Evolutionary conservation across 2,329 filamentous ascomycete species (phyloP).

Genomic region (Lizonia empirigonia): DNA sequence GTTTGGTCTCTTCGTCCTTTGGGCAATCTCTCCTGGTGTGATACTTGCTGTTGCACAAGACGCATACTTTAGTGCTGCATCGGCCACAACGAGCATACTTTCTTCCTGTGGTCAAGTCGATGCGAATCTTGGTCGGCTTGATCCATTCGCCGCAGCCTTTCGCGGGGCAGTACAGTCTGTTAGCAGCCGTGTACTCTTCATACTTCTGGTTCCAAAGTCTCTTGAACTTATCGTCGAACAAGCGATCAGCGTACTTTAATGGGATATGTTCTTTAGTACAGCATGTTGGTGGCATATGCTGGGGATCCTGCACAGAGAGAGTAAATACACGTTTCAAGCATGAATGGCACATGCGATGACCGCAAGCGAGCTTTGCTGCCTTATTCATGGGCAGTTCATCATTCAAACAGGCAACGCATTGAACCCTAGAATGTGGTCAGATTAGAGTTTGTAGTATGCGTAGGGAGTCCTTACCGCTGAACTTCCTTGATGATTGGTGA

Average conservation of each 20-base stretch:
- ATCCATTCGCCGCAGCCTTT: constrained; percentile 80
- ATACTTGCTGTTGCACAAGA: constrained; percentile 73
- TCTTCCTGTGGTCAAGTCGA: constrained; percentile 56
- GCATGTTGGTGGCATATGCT: constrained; percentile 84
- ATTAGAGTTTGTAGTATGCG: background rate
- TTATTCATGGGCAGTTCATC: constrained; percentile 68
- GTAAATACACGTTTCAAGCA: constrained; percentile 78
- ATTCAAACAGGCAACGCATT: constrained; percentile 73
- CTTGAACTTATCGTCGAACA: constrained; percentile 78
- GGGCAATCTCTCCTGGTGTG: constrained; percentile 72
- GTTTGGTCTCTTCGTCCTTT: constrained; percentile 68
- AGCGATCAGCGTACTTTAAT: constrained; percentile 73
- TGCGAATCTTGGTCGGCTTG: constrained; percentile 70
- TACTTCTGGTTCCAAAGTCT: constrained; percentile 80
- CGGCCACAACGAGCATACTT: constrained; percentile 71
- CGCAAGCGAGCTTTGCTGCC: constrained; percentile 74
- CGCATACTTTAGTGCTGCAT: constrained; percentile 78
- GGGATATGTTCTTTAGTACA: constrained; percentile 76
- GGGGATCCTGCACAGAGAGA: constrained; percentile 75
- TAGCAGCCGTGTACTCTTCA: constrained; percentile 73
- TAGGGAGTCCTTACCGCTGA: constrained; percentile 22
- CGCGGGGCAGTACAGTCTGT: constrained; percentile 77
- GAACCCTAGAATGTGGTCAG: constrained; percentile 57
- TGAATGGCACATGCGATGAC: constrained; percentile 78
- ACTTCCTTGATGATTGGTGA: constrained; percentile 37